These are phyloP conservation scores for Gracilariopsis chorda DNA, from an alignment of 23 red algal species.

Conservation along the genomic window DNA sequence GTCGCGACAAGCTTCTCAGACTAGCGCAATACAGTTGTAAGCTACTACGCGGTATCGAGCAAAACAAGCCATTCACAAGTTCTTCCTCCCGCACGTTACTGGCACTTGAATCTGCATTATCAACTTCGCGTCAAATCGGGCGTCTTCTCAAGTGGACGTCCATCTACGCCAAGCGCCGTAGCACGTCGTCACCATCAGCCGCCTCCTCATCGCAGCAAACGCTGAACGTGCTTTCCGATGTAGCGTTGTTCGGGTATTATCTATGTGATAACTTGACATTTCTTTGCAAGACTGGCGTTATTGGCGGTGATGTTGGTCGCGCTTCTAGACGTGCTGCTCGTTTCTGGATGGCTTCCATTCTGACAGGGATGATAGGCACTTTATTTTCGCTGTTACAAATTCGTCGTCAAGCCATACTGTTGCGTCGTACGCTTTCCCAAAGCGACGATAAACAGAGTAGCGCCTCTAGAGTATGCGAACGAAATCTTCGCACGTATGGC, in stretches of 20 bases:
- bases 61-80: neutral
- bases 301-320: neutral
- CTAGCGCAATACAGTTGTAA: constrained; percentile 60
- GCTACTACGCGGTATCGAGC: constrained; percentile 28
- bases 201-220: neutral
- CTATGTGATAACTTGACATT: constrained; percentile 46
- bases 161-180: constrained; percentile 21
- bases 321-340: constrained; percentile 38
- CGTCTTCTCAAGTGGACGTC: constrained; percentile 63
- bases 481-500: neutral
- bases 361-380: constrained; percentile 1
- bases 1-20: constrained; percentile 76
- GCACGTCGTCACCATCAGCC: neutral
- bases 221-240: constrained; percentile 22
- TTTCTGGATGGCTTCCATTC: constrained; percentile 35
- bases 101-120: constrained; percentile 28
- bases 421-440: neutral
- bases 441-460: neutral
- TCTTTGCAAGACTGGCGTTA: constrained; percentile 28
- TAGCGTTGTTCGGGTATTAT: constrained; percentile 45
- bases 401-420: neutral
- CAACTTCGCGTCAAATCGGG: constrained; percentile 21
- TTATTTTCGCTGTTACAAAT: neutral
- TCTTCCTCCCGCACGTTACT: neutral
- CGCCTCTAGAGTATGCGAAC: neutral